Base-by-base conservation (phyloP, 768 basidiomycete genomes). In the Suillus variegatus region DNA sequence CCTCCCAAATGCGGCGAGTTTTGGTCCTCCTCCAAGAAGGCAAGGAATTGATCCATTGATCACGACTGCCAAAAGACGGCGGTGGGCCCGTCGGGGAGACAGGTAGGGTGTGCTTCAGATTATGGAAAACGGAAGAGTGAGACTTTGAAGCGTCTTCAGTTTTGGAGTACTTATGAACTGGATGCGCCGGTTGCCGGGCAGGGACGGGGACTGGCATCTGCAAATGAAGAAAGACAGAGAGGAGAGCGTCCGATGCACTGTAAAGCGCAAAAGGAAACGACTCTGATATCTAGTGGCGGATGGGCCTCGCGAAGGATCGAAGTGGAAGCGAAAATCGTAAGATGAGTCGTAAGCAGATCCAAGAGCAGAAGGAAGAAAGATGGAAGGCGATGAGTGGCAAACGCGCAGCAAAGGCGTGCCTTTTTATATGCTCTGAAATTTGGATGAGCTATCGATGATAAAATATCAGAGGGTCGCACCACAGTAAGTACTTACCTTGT, bases 351-450 rank as follows among this genome's bases (percentile, higher is more conserved):
- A 75, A 92, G 82, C 67, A 70, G 67, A 68, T 63, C 72, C 52
- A 54, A 28, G 65, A 65, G 73, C 75, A 76, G 75, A 75, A 70
- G 73, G 70, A 69, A 58, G 74, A 67, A 66, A 69, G 68, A 64
- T 70, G 65, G 71, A 72, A 72, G 69, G 70, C 67, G 64, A 68
- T 69, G 70, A 71, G 74, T 85, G 92, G 91, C 91, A 82, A 83
- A 94, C 92, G 92, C 92, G 84, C 92, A 93, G 83, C 89, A 84
- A 93, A 94, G 92, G 92, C 92, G 92, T 84, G 91, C 91, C 91
- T 93, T 93, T 93, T 93, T 74, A 71, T 69, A 69, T 72, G 77
- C 71, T 76, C 75, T 73, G 68, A 70, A 73, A 60, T 70, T 73
- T 69, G 61, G 44, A 62, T 46, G 71, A 71, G 71, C 67, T 73